These are phyloP conservation scores for Pinus albicaulis DNA, from an alignment of 75 land plant species.

Conservation along the genomic window DNA sequence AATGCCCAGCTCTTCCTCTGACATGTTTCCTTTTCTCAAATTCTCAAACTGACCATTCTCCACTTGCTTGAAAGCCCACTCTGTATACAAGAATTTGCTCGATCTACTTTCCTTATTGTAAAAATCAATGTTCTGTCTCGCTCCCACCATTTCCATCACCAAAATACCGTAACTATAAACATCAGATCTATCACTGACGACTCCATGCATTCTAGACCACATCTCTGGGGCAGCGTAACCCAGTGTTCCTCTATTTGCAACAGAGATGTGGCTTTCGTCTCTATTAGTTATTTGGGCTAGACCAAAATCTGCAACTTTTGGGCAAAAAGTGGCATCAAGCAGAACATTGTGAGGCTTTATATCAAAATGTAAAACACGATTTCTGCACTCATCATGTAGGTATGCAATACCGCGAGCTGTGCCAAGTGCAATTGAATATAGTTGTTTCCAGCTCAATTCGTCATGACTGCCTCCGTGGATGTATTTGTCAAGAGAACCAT, in stretches of 20 bases:
- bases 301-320: constrained; percentile 63
- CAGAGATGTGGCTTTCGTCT: constrained; percentile 8
- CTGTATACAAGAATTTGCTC: too few relatives aligned
- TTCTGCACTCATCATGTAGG: neutral
- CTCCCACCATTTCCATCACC: too few relatives aligned
- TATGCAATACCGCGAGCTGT: neutral
- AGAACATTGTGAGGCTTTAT: constrained; percentile 33
- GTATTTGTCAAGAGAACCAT: constrained; percentile 32
- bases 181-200: neutral
- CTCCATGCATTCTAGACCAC: neutral
- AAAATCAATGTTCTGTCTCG: too few relatives aligned
- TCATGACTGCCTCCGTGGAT: constrained; percentile 2
- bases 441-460: neutral
- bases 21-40: too few relatives aligned
- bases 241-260: constrained; percentile 8
- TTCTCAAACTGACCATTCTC: too few relatives aligned
- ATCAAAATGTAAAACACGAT: neutral
- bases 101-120: too few relatives aligned
- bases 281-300: constrained; percentile 39
- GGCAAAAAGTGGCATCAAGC: constrained; percentile 30
- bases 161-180: too few relatives aligned
- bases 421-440: neutral
- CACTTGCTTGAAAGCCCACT: too few relatives aligned
- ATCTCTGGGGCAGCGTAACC: constrained; percentile 22
- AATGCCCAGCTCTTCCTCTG: too few relatives aligned